A percentile compares a stretch with the other conserved stretches of the same genome.
Evolutionary conservation across 805 yeast genomes (phyloP).

Genomic region (Metschnikowia anglica): DNA sequence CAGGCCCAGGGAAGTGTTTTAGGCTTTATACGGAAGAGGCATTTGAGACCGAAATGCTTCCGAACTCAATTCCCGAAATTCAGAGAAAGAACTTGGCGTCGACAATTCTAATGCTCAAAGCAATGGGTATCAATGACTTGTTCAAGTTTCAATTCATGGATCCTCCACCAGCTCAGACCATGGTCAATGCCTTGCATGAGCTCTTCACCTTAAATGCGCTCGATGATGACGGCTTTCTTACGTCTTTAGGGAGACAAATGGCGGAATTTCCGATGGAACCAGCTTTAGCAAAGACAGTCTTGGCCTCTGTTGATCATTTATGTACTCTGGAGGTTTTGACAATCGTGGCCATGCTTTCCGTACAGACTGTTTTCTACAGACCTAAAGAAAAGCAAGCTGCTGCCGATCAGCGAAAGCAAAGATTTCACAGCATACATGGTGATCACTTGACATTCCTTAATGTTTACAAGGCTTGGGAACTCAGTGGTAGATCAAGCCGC

Average conservation of each 20-base stretch:
- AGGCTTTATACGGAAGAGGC: slow-evolving; percentile 87
- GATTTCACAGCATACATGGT: slow-evolving; percentile 73
- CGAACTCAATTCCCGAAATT: slow-evolving; percentile 85
- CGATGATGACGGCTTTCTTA: slow-evolving; percentile 73
- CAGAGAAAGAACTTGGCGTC: slow-evolving; percentile 83
- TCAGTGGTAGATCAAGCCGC: slow-evolving; percentile 48
- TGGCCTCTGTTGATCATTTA: slow-evolving; percentile 64
- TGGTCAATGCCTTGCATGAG: slow-evolving; percentile 78
- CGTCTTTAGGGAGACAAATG: slow-evolving; percentile 76
- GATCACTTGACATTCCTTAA: slow-evolving; percentile 84
- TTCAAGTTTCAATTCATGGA: slow-evolving; percentile 88
- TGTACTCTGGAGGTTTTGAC: slow-evolving; percentile 81
- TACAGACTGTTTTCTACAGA: slow-evolving; percentile 74
- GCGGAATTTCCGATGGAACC: slow-evolving; percentile 97
- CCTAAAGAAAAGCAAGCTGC: slow-evolving; percentile 74
- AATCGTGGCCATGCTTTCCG: slow-evolving; percentile 88
- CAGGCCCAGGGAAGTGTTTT: slow-evolving; percentile 93
- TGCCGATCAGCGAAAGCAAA: slow-evolving; percentile 74
- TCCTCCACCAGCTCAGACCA: slow-evolving; percentile 74
- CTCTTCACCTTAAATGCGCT: slow-evolving; percentile 81
- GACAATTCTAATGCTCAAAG: slow-evolving; percentile 81
- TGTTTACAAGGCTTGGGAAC: slow-evolving; percentile 75
- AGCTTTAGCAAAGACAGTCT: slow-evolving; percentile 72
- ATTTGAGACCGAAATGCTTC: slow-evolving; percentile 70
- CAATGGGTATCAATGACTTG: slow-evolving; percentile 85